Base-by-base conservation (phyloP, 176 grass and related monocot species). In the Zoysia japonica region DNA sequence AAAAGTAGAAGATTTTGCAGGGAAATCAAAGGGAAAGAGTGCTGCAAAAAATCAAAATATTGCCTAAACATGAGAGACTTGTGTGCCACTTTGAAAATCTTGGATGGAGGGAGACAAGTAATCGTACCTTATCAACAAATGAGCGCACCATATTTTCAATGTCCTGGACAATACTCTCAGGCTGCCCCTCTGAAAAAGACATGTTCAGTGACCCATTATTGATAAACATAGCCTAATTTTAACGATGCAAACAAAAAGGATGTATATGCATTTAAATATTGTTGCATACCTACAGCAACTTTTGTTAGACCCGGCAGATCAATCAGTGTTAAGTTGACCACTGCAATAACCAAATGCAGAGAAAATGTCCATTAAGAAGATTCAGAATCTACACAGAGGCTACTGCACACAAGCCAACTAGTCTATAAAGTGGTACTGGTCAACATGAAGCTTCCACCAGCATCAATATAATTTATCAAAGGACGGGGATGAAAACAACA, bases 291-390 rank as follows among this genome's bases (percentile, higher is more conserved):
- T 75, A 91, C 60, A 59, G 94, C 91, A 91, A 93, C 94, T 80
- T 93, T 97, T 68, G 89, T 97, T 65, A 97, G 81, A 80, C 91
- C 94, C 9, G 91, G 94, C 4, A 97, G 84, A 88, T 97, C 94
- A 91, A 97, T 91, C 79, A 97, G 78, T 71, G 94, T 97, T 74
- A 97, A 85, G 85, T 91, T 97, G 20, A 97, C 91, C 82, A 97
- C 94, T 97, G 94, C 77, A 77, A 89, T 47, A 76, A 40, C 40
- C 15, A 19, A 89, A 9, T 75, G 80, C 71, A 72, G 17, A 70
- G 54, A 61, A 79, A 79, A 78, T 70, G 54, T 66, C 36, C 12
- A 9, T 73, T 41, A 78, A 1, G 3, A 78, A 82, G 10, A 82
- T 62, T 78, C 69, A 68, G 14, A 16, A 61, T 36, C 11, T 73